A percentile compares a stretch with the other conserved stretches of the same genome.
These are phyloP conservation scores for Colletotrichum tamarilloi DNA, from an alignment of 2,329 filamentous ascomycete species.

Conservation along the genomic window DNA sequence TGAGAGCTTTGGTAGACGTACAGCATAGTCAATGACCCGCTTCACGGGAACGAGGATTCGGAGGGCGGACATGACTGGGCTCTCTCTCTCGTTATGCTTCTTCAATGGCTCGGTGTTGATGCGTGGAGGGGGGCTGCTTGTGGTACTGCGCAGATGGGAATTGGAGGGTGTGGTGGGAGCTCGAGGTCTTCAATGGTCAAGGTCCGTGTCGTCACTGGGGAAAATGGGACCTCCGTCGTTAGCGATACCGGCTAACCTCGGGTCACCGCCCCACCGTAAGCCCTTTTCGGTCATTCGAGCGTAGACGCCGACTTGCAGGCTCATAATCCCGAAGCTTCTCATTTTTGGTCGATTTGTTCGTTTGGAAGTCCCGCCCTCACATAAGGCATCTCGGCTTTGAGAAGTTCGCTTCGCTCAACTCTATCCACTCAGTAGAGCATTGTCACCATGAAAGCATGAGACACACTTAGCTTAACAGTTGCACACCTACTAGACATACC, in stretches of 20 bases:
- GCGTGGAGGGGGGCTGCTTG: slow-evolving; percentile 16
- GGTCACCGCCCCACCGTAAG: slow-evolving; percentile 38
- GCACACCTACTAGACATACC: no score
- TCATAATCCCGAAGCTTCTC: neutral
- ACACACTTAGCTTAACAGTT: neutral
- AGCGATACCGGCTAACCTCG: slow-evolving; percentile 57
- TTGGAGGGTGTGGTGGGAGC: slow-evolving; percentile 22
- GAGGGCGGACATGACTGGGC: slow-evolving; percentile 35
- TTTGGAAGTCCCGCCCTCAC: neutral
- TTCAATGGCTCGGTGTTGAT: slow-evolving; percentile 27
- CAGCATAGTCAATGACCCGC: slow-evolving; percentile 88
- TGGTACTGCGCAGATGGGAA: slow-evolving; percentile 37
- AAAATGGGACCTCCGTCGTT: slow-evolving; percentile 39
- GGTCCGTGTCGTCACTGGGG: slow-evolving; percentile 34
- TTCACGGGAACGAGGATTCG: slow-evolving; percentile 82
- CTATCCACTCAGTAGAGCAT: neutral
- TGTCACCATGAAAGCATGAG: neutral
- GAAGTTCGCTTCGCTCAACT: neutral
- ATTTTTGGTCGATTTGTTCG: neutral
- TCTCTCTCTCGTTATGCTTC: slow-evolving; percentile 13
- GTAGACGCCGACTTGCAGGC: slow-evolving; percentile 12
- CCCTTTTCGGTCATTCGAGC: slow-evolving; percentile 29
- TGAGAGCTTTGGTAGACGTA: slow-evolving; percentile 55
- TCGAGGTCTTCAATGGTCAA: slow-evolving; percentile 21
- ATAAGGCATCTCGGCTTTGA: neutral